Conservation (phyloP, 108 stramenopile genomes). For the Discostella pseudostelligera region DNA sequence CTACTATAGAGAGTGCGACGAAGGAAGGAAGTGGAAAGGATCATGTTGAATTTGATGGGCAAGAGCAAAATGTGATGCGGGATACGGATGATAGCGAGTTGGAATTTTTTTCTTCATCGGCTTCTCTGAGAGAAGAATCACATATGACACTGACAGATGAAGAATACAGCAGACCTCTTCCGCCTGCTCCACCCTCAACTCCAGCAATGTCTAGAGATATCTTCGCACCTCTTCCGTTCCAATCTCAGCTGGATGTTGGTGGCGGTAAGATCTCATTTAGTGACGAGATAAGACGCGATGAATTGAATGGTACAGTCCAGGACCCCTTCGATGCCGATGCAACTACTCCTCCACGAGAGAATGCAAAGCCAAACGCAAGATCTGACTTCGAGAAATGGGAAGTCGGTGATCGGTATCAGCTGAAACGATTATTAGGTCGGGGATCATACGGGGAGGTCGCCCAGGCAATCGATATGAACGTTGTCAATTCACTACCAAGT, state of each 20-base stretch:
- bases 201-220: slow-evolving; percentile 38
- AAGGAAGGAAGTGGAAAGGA: background rate
- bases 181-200: slow-evolving; percentile 46
- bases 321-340: slow-evolving; percentile 1
- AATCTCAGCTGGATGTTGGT: slow-evolving; percentile 15
- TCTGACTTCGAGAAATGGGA: slow-evolving; percentile 86
- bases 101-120: slow-evolving; percentile 23
- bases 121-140: slow-evolving; percentile 36
- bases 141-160: slow-evolving; percentile 18
- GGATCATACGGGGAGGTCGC: slow-evolving; percentile 98
- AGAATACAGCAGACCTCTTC: slow-evolving; percentile 34
- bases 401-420: slow-evolving; percentile 87
- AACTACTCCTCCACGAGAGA: slow-evolving; percentile 7
- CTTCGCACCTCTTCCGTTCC: slow-evolving; percentile 23
- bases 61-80: slow-evolving; percentile 3
- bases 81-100: slow-evolving; percentile 14
- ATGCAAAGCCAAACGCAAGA: slow-evolving; percentile 8
- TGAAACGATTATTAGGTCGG: slow-evolving; percentile 84
- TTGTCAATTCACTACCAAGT: slow-evolving; percentile 8
- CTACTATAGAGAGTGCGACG: background rate
- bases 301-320: background rate
- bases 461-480: slow-evolving; percentile 82
- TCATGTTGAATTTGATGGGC: slow-evolving; percentile 25
- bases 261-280: slow-evolving; percentile 31
- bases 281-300: slow-evolving; percentile 16